phyloP scores from a whole-genome alignment of 2,329 filamentous ascomycete species.

The Thielaviopsis populi region DNA sequence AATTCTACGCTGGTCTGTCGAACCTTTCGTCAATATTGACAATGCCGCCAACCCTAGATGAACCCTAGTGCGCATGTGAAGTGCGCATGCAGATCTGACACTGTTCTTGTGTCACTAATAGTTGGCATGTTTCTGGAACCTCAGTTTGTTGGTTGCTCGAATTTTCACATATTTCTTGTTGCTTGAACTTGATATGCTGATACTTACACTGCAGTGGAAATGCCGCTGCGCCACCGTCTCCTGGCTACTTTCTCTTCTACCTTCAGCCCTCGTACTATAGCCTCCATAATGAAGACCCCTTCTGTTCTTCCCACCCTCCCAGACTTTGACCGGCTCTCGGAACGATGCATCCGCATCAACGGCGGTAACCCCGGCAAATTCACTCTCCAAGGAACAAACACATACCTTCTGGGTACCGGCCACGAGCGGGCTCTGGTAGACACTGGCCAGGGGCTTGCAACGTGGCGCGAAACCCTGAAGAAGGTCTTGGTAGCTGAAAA shows the following conservation, averaged over 20 bases:
- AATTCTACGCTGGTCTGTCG: background rate
- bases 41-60: background rate
- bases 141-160: no score
- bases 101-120: background rate
- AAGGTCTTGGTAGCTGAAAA: constrained; percentile 51
- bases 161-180: background rate
- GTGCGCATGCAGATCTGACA: background rate
- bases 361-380: constrained; percentile 84
- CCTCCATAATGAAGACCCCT: background rate
- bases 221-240: background rate
- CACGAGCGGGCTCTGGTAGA: constrained; percentile 65
- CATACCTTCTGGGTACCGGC: constrained; percentile 76
- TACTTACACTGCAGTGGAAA: background rate
- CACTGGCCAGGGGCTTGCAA: constrained; percentile 65
- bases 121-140: background rate
- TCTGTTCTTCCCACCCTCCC: constrained; percentile 45
- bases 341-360: constrained; percentile 66
- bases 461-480: constrained; percentile 56
- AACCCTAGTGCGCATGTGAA: background rate
- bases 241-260: background rate
- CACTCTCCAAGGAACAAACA: constrained; percentile 71
- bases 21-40: background rate
- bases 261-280: no score
- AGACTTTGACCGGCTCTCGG: constrained; percentile 62
- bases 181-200: background rate